Evolutionary conservation across 768 basidiomycete species (phyloP).

Genomic region (Psilocybe subaeruginosa): DNA sequence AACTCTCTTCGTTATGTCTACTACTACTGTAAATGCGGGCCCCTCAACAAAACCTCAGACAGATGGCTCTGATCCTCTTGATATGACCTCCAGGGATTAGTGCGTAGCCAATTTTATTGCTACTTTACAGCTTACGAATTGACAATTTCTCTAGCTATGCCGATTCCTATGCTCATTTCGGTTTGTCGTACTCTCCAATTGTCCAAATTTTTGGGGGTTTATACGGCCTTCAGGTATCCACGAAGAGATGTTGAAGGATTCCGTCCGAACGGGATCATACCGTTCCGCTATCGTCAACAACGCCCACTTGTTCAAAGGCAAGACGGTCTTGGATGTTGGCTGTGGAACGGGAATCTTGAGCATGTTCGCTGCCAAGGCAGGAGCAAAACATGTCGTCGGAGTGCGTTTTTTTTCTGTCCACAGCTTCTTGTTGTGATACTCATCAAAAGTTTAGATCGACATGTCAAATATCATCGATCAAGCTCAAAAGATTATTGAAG

Average conservation of each 20-base stretch:
- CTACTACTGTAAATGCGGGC: slow-evolving; percentile 28
- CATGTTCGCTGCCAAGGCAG: slow-evolving; percentile 98
- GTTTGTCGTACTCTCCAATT: slow-evolving; percentile 41
- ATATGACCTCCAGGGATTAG: slow-evolving; percentile 91
- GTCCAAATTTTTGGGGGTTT: slow-evolving; percentile 4
- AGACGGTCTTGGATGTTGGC: slow-evolving; percentile 96
- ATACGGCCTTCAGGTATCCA: slow-evolving; percentile 75
- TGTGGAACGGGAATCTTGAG: slow-evolving; percentile 98
- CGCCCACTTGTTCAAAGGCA: slow-evolving; percentile 92
- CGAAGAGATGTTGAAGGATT: slow-evolving; percentile 99
- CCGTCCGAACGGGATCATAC: slow-evolving; percentile 94
- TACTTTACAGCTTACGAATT: slow-evolving; percentile 25
- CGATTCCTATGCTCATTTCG: slow-evolving; percentile 95
- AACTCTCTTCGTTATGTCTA: slow-evolving; percentile 17
- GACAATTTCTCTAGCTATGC: slow-evolving; percentile 71
- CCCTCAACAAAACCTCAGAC: slow-evolving; percentile 28
- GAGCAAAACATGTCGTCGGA: slow-evolving; percentile 92
- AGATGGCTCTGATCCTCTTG: slow-evolving; percentile 31
- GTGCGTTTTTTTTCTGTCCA: slow-evolving; percentile 44
- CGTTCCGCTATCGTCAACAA: slow-evolving; percentile 94
- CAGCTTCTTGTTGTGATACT: slow-evolving; percentile 11
- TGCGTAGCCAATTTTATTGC: slow-evolving; percentile 45
- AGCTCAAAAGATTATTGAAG: slow-evolving; percentile 94
- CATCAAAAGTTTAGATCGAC: slow-evolving; percentile 70
- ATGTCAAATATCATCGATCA: slow-evolving; percentile 99